Conservation (phyloP, 2,329 filamentous ascomycete species). For the Colletotrichum brevisporum region DNA sequence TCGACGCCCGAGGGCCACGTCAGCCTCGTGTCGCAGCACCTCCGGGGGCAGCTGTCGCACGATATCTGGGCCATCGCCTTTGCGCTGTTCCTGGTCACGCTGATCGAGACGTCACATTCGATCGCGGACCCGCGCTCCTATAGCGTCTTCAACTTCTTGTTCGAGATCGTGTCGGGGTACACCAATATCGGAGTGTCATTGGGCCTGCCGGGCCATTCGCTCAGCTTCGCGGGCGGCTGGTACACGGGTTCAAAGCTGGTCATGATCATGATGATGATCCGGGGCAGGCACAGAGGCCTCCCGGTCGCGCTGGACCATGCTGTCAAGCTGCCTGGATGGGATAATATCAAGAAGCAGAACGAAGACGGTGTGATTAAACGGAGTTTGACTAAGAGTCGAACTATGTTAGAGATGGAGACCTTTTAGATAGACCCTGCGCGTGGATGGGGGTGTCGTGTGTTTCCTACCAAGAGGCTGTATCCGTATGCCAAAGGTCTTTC, state of each 20-base stretch:
- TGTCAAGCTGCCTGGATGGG: constrained; percentile 57
- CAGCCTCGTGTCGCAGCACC: constrained; percentile 68
- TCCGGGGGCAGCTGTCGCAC: constrained; percentile 74
- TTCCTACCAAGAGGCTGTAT: too few relatives aligned
- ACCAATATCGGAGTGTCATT: constrained; percentile 73
- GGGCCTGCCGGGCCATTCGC: constrained; percentile 66
- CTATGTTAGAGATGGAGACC: constrained; percentile 11
- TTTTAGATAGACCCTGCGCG: not conserved
- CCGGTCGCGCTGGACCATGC: constrained; percentile 70
- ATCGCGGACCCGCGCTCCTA: constrained; percentile 64
- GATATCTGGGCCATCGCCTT: constrained; percentile 78
- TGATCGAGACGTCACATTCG: constrained; percentile 72
- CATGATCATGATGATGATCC: constrained; percentile 69
- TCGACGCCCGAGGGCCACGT: constrained; percentile 53
- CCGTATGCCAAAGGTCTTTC: too few relatives aligned
- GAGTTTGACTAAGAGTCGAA: constrained; percentile 13
- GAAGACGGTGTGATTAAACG: constrained; percentile 41
- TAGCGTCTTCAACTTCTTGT: constrained; percentile 72
- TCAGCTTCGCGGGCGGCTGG: constrained; percentile 69
- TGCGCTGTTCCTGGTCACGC: constrained; percentile 70
- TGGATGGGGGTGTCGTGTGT: not conserved
- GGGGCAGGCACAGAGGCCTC: constrained; percentile 69
- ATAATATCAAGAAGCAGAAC: constrained; percentile 48
- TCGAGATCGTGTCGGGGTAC: constrained; percentile 71
- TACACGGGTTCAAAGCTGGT: constrained; percentile 70